phyloP scores from a whole-genome alignment of 768 basidiomycete genomes.

The Russula emetica region DNA sequence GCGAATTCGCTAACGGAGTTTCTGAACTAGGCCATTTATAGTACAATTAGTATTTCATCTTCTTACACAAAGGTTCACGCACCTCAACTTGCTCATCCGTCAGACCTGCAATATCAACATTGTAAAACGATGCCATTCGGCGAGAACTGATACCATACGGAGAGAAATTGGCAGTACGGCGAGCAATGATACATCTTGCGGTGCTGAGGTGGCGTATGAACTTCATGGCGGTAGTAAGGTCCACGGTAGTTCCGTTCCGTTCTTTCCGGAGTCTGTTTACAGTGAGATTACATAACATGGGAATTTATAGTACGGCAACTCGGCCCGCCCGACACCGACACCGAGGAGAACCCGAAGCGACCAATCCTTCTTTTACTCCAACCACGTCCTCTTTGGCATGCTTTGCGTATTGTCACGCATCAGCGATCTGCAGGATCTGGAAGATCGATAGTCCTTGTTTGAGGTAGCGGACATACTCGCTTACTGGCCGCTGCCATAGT shows the following conservation, averaged over 20 bases:
- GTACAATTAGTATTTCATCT: neutral
- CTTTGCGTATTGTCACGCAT: slow-evolving; percentile 7
- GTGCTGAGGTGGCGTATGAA: neutral
- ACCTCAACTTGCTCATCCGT: slow-evolving; percentile 80
- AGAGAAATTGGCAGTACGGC: neutral
- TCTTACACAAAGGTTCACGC: slow-evolving; percentile 24
- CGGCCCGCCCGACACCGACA: too few relatives aligned
- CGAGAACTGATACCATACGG: neutral
- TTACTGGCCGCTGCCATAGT: slow-evolving; percentile 27
- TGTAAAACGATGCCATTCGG: slow-evolving; percentile 56
- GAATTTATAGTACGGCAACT: too few relatives aligned
- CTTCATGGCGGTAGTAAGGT: neutral
- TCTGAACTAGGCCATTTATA: slow-evolving; percentile 58
- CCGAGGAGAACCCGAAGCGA: too few relatives aligned
- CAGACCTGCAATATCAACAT: slow-evolving; percentile 66
- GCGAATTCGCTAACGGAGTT: slow-evolving; percentile 77
- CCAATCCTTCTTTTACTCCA: neutral
- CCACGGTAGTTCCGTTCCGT: neutral
- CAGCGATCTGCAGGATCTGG: slow-evolving; percentile 18
- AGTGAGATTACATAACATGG: too few relatives aligned
- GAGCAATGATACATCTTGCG: neutral
- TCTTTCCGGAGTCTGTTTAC: too few relatives aligned
- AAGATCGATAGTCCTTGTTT: slow-evolving; percentile 28
- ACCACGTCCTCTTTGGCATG: slow-evolving; percentile 23
- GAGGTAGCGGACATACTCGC: slow-evolving; percentile 21